These are phyloP conservation scores for Suhomyces anneliseae DNA, from an alignment of 1,139 yeast genomes.

Conservation along the genomic window DNA sequence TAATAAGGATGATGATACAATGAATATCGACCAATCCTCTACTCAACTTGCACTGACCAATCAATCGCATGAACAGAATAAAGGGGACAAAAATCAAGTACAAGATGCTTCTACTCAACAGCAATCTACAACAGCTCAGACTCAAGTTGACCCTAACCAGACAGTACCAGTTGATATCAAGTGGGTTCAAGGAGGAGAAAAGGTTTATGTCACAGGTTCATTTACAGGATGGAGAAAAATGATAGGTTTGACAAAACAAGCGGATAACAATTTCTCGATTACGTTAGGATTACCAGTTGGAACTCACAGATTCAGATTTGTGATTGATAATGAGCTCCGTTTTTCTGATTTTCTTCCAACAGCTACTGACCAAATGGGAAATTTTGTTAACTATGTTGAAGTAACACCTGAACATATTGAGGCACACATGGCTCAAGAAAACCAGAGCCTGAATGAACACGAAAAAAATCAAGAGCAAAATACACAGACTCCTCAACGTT, in stretches of 20 bases:
- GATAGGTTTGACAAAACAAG: slow-evolving; percentile 53
- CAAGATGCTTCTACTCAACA: slow-evolving; percentile 16
- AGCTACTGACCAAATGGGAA: slow-evolving; percentile 54
- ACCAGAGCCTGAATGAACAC: slow-evolving; percentile 12
- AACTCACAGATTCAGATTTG: slow-evolving; percentile 49
- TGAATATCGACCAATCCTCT: slow-evolving; percentile 7
- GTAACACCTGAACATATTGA: slow-evolving; percentile 44
- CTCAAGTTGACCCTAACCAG: slow-evolving; percentile 9
- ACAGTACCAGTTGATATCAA: slow-evolving; percentile 71
- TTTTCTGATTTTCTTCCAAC: slow-evolving; percentile 49
- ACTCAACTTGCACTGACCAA: slow-evolving; percentile 12
- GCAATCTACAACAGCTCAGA: slow-evolving; percentile 4
- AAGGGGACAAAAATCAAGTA: slow-evolving; percentile 8
- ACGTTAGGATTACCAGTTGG: slow-evolving; percentile 50
- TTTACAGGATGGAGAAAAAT: slow-evolving; percentile 53
- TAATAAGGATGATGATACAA: slow-evolving; percentile 5
- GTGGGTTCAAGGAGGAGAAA: slow-evolving; percentile 94
- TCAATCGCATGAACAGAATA: slow-evolving; percentile 2
- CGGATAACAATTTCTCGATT: slow-evolving; percentile 39
- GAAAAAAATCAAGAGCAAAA: slow-evolving; percentile 14
- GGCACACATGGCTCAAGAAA: slow-evolving; percentile 22
- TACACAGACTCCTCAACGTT: slow-evolving; percentile 6
- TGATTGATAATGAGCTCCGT: slow-evolving; percentile 48
- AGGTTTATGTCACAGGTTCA: slow-evolving; percentile 61
- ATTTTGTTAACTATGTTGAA: slow-evolving; percentile 50